Evolutionary conservation across 2,329 filamentous ascomycete species (phyloP), one percentile per base, ranked within the genome.

Genomic region (Didymella glomerata): DNA sequence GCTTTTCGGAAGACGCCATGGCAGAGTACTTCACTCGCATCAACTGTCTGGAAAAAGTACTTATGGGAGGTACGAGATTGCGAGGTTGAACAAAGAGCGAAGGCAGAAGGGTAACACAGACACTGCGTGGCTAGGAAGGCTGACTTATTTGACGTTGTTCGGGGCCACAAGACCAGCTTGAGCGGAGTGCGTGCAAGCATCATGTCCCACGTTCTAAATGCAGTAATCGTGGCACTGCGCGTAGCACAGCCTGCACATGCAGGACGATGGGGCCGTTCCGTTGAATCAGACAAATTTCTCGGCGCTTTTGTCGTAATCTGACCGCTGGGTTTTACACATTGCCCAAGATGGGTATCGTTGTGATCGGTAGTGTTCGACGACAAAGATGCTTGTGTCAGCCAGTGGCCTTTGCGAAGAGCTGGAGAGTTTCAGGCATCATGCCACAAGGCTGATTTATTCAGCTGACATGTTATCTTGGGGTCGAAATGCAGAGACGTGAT

Each of bases 141-240:
- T 44, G 27, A 27, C 22, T 27, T 27, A 44, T 44, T 44, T 44
- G 41, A 44, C 22, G 41, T 27, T 27, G 22, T 18, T 27, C 14
- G 41, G 41, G 24, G 41, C 22, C 41, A 44, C 13, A 20, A 44
- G 41, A 7, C 27, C 41, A 44, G 41, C 41, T 44, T 44, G 41
- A 44, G 41, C 41, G 14, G 41, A 44, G 24, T 44, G 41, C 41
- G 22, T 44, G 41, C 41, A 44, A n/a, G 24, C 41, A n/a, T 44
- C 41, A 44, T 27, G 41, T 44, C 41, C 22, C 41, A 44, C 24
- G 41, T 44, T 44, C 41, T 44, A 44, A 44, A 44, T 44, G 6
- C 41, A n/a, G 41, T 27, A 27, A 44, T 27, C 41, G 41, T 25
- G 40, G 40, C 20, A 42, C 40, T 42, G 38, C n/a, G 20, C 13